phyloP scores from a whole-genome alignment of 495 filamentous ascomycete genomes.

The Penicillium ucsense region DNA sequence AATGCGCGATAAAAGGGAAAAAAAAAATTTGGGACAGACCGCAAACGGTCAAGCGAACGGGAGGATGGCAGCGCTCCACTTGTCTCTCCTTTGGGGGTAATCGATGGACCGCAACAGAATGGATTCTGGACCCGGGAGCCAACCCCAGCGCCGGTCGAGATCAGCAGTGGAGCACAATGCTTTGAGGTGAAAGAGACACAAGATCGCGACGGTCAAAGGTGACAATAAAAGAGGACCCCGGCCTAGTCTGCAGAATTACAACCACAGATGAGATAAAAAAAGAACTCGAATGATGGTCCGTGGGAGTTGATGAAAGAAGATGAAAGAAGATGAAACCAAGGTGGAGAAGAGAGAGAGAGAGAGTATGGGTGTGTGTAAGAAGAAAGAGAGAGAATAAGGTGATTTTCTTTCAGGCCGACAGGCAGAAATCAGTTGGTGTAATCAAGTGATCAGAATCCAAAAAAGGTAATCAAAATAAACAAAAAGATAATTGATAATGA shows the following conservation, averaged over 20 bases:
- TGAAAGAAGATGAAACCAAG: not conserved
- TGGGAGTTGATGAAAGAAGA: too few species aligned
- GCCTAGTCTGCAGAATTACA: too few species aligned
- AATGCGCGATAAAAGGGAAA: conserved; percentile 19
- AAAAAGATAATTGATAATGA: not conserved
- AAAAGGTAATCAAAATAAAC: not conserved
- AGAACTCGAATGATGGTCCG: too few species aligned
- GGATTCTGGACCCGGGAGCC: too few species aligned
- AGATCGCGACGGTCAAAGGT: too few species aligned
- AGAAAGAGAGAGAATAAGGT: not conserved
- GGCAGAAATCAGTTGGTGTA: not conserved
- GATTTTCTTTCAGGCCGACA: too few species aligned
- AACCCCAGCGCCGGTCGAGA: too few species aligned
- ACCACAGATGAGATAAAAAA: too few species aligned
- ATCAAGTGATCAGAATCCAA: not conserved
- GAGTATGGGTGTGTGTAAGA: not conserved
- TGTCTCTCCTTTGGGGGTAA: not conserved
- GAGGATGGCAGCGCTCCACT: conserved; percentile 4
- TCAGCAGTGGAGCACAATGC: too few species aligned
- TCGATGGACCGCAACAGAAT: not conserved
- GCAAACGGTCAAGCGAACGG: conserved; percentile 25
- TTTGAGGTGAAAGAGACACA: too few species aligned
- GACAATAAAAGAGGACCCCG: too few species aligned
- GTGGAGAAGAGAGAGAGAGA: not conserved
- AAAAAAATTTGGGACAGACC: conserved; percentile 12